Evolutionary conservation across 768 basidiomycete species (phyloP).

Genomic region (Suillus subluteus): DNA sequence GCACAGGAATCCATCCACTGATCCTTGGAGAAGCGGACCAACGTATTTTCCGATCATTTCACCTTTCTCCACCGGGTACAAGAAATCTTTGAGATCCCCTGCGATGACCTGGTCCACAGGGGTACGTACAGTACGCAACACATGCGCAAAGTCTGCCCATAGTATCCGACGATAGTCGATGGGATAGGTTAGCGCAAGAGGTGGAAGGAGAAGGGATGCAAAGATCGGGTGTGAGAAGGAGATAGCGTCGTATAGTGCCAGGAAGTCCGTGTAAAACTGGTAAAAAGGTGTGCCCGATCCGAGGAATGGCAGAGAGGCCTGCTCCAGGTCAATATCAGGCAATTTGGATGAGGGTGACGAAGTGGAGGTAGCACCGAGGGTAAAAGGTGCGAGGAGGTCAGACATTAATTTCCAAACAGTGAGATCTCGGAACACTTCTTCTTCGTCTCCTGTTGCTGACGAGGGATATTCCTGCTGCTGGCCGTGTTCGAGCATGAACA

Average conservation of each 20-base stretch:
- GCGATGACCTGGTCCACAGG: constrained; percentile 55
- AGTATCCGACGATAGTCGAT: constrained; percentile 82
- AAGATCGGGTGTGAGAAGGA: constrained; percentile 86
- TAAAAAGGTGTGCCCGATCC: constrained; percentile 79
- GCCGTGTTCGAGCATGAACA: constrained; percentile 95
- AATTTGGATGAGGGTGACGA: neutral
- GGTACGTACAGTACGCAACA: constrained; percentile 59
- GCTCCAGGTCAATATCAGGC: constrained; percentile 45
- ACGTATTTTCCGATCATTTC: constrained; percentile 69
- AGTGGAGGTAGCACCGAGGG: constrained; percentile 12
- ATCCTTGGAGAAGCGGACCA: constrained; percentile 48
- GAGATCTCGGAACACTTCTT: constrained; percentile 82
- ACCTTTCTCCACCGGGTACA: constrained; percentile 70
- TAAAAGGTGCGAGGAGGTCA: constrained; percentile 63
- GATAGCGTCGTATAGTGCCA: constrained; percentile 87
- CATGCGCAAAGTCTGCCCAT: constrained; percentile 79
- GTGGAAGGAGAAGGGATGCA: constrained; percentile 72
- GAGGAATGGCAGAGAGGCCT: constrained; percentile 60
- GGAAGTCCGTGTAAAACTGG: constrained; percentile 91
- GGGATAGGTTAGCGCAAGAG: constrained; percentile 76
- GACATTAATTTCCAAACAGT: constrained; percentile 63
- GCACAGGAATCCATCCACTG: constrained; percentile 60
- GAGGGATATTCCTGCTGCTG: constrained; percentile 35
- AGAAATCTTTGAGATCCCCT: constrained; percentile 57
- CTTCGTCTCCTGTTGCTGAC: constrained; percentile 33